Percentiles rank a stretch among this genome's conserved stretches.
Conservation (phyloP, 2,329 filamentous ascomycete species). For the Trichoderma harzianum region DNA sequence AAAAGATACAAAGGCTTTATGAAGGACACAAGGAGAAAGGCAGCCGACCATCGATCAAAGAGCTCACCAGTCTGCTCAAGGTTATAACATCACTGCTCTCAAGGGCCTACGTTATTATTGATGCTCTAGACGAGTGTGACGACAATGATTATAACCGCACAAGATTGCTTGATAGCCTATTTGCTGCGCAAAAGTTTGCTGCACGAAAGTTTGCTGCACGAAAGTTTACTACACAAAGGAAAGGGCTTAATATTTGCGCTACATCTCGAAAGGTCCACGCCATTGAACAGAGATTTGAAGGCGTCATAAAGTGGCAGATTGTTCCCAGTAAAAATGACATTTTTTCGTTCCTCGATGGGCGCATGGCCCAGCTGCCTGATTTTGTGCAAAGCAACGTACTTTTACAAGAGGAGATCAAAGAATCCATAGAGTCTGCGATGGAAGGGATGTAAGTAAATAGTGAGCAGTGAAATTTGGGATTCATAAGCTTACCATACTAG, state of each 20-base stretch:
- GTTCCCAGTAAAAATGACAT: neutral
- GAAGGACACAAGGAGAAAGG: neutral
- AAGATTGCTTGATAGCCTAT: neutral
- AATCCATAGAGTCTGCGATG: neutral
- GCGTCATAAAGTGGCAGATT: neutral
- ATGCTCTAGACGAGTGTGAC: constrained; percentile 1
- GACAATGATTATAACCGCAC: neutral
- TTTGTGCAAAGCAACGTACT: neutral
- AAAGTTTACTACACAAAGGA: too few species aligned
- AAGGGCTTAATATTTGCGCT: neutral
- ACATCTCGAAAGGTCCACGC: neutral
- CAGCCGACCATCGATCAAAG: neutral
- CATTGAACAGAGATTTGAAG: neutral
- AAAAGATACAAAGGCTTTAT: neutral
- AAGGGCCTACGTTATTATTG: neutral
- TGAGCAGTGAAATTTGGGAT: rapidly evolving
- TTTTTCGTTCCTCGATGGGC: neutral
- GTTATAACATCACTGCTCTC: neutral
- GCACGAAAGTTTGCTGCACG: too few species aligned
- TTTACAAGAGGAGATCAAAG: neutral
- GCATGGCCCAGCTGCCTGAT: neutral
- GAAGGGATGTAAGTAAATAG: neutral
- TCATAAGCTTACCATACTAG: neutral
- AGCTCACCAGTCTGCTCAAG: neutral
- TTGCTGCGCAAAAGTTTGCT: neutral